phyloP scores from a whole-genome alignment of 164 flowering plant genomes.

The Kingdonia uniflora region DNA sequence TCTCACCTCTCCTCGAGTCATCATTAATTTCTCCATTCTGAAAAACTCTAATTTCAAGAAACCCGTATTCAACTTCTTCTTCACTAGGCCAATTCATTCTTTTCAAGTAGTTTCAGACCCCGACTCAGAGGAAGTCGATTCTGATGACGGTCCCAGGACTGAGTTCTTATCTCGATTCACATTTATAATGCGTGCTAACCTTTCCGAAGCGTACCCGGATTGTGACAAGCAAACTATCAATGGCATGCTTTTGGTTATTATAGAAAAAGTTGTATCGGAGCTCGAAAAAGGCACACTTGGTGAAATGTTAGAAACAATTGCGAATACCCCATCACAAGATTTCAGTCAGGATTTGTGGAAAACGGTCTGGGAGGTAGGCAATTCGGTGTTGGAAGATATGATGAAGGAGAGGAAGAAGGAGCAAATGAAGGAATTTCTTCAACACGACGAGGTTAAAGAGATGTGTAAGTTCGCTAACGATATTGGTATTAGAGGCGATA shows the following conservation, averaged over 20 bases:
- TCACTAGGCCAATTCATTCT: slow-evolving; percentile 20
- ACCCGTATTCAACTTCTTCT: slow-evolving; percentile 5
- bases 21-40: neutral
- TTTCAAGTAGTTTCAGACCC: slow-evolving; percentile 11
- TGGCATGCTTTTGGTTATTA: slow-evolving; percentile 66
- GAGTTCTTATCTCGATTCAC: slow-evolving; percentile 84
- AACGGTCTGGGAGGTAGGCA: slow-evolving; percentile 74
- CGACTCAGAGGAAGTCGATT: slow-evolving; percentile 9
- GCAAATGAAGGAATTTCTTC: slow-evolving; percentile 66
- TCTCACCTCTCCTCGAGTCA: slow-evolving; percentile 1
- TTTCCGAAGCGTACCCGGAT: slow-evolving; percentile 42
- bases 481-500: slow-evolving; percentile 77
- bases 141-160: slow-evolving; percentile 37
- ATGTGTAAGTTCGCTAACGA: slow-evolving; percentile 83
- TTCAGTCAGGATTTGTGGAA: slow-evolving; percentile 85
- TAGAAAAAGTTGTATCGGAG: slow-evolving; percentile 57
- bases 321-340: slow-evolving; percentile 28
- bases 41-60: slow-evolving; percentile 9
- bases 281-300: slow-evolving; percentile 51
- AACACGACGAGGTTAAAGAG: slow-evolving; percentile 56
- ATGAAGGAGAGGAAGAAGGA: slow-evolving; percentile 68
- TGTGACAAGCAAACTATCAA: slow-evolving; percentile 58
- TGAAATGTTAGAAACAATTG: slow-evolving; percentile 23
- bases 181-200: slow-evolving; percentile 62
- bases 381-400: slow-evolving; percentile 63